A percentile compares a stretch with the other conserved stretches of the same genome.
These are phyloP conservation scores for Aquilaria agallochum DNA, from an alignment of 441 rosid species.

Conservation along the genomic window DNA sequence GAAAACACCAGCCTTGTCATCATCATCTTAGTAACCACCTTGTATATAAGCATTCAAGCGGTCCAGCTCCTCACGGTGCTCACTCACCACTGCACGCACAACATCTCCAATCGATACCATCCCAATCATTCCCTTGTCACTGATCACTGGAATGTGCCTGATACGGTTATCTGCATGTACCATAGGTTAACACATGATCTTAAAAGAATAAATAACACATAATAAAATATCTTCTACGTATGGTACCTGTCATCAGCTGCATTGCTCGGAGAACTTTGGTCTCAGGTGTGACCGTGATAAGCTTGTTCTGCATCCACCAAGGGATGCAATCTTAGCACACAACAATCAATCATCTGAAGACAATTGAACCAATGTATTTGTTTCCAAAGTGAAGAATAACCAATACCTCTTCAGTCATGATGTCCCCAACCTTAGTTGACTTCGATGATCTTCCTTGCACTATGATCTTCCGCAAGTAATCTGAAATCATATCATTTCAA, in stretches of 20 bases:
- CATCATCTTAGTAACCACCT: constrained; percentile 79
- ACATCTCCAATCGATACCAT: constrained; percentile 99
- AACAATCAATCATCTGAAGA: background rate
- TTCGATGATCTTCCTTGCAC: constrained; percentile 97
- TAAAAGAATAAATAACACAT: background rate
- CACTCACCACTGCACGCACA: constrained; percentile 92
- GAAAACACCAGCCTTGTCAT: constrained; percentile 11
- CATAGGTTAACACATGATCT: constrained; percentile 6
- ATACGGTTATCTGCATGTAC: constrained; percentile 63
- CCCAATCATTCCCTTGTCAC: constrained; percentile 70
- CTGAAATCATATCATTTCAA: constrained; percentile 30
- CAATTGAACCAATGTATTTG: background rate
- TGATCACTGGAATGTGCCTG: constrained; percentile 90
- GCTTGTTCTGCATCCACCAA: constrained; percentile 64
- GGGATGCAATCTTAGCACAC: constrained; percentile 3
- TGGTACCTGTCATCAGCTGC: constrained; percentile 93
- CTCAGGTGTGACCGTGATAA: constrained; percentile 79
- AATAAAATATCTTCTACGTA: background rate
- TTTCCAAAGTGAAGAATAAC: background rate
- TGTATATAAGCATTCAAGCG: constrained; percentile 87
- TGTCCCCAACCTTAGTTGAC: constrained; percentile 95
- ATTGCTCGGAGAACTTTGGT: constrained; percentile 90
- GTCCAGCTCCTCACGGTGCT: constrained; percentile 85
- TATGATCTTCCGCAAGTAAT: constrained; percentile 88
- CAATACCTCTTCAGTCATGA: constrained; percentile 96